A percentile compares a stretch with the other conserved stretches of the same genome.
Evolutionary conservation across 768 basidiomycete genomes (phyloP).

Genomic region (Neoboletus subvelutipes): DNA sequence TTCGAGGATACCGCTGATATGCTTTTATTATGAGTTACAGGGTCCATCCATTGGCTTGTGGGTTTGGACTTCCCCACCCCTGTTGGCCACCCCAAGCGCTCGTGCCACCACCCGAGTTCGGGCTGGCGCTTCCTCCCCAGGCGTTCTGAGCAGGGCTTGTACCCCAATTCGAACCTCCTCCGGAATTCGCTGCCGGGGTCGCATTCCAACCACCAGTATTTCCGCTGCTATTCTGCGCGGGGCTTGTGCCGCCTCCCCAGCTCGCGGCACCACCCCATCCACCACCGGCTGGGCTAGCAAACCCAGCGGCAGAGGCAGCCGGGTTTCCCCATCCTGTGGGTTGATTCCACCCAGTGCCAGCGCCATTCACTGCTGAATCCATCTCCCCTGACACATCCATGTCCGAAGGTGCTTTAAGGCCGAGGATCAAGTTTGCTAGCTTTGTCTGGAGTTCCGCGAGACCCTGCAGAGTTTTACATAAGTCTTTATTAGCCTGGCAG

Average conservation of each 20-base stretch:
- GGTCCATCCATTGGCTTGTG: conserved; percentile 57
- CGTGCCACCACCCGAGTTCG: conserved; percentile 23
- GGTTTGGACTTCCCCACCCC: conserved; percentile 53
- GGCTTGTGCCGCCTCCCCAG: conserved; percentile 30
- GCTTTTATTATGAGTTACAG: conserved; percentile 13
- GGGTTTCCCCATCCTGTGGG: conserved; percentile 29
- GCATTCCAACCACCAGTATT: conserved; percentile 17
- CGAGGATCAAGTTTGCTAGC: conserved; percentile 75
- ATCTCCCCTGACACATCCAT: conserved; percentile 47
- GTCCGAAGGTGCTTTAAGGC: conserved; percentile 64
- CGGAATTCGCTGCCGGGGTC: conserved; percentile 29
- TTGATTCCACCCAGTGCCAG: conserved; percentile 22
- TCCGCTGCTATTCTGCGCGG: conserved; percentile 26
- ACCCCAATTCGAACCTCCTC: conserved; percentile 29
- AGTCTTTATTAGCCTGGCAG: neutral
- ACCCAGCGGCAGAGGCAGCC: conserved; percentile 32
- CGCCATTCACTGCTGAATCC: conserved; percentile 31
- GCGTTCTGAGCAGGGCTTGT: conserved; percentile 34
- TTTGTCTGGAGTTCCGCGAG: conserved; percentile 78
- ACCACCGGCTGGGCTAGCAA: conserved; percentile 31
- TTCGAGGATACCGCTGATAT: neutral
- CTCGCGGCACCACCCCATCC: conserved; percentile 29
- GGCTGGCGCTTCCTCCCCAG: conserved; percentile 40
- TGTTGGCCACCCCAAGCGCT: conserved; percentile 30
- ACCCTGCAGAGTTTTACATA: conserved; percentile 46